A percentile compares a stretch with the other conserved stretches of the same genome.
Conservation (phyloP, 2,329 filamentous ascomycete genomes). For the Chaetomiaceae sp. region DNA sequence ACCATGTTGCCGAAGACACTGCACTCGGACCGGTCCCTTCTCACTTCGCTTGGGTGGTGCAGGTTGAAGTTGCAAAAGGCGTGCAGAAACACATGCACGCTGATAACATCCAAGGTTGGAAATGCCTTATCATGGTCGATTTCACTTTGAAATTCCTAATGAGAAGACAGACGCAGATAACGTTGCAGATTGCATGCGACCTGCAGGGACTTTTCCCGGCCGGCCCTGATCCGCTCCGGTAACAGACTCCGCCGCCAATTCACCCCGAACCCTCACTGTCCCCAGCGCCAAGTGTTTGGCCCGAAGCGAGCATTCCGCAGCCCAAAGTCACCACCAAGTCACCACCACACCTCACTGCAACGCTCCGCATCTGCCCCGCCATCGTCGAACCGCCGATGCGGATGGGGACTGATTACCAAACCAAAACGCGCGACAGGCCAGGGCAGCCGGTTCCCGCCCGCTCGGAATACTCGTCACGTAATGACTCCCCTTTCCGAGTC, state of each 20-base stretch:
- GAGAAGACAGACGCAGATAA: slow-evolving; percentile 31
- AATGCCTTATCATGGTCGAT: slow-evolving; percentile 33
- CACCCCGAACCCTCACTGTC: background rate
- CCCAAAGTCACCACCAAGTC: slow-evolving; percentile 13
- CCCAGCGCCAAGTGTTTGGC: background rate
- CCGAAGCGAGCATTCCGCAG: background rate
- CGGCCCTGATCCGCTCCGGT: background rate
- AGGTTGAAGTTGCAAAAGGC: slow-evolving; percentile 11
- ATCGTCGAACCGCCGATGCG: slow-evolving; percentile 19
- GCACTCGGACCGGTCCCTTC: background rate
- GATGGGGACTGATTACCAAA: slow-evolving; percentile 44
- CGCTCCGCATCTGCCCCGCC: slow-evolving; percentile 18
- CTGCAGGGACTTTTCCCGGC: slow-evolving; percentile 10
- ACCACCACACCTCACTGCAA: background rate
- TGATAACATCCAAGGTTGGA: slow-evolving; percentile 22
- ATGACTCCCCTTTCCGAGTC: slow-evolving; percentile 38
- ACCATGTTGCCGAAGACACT: background rate
- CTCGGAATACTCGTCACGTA: slow-evolving; percentile 45
- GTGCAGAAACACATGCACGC: slow-evolving; percentile 19
- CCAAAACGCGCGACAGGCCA: slow-evolving; percentile 35
- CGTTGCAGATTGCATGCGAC: slow-evolving; percentile 21
- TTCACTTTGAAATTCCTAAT: slow-evolving; percentile 37
- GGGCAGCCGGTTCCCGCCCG: slow-evolving; percentile 28
- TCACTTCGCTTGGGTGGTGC: slow-evolving; percentile 2
- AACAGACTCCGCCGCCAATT: background rate